These are phyloP conservation scores for Thuja plicata DNA, from an alignment of 83 land plant genomes.

Conservation along the genomic window DNA sequence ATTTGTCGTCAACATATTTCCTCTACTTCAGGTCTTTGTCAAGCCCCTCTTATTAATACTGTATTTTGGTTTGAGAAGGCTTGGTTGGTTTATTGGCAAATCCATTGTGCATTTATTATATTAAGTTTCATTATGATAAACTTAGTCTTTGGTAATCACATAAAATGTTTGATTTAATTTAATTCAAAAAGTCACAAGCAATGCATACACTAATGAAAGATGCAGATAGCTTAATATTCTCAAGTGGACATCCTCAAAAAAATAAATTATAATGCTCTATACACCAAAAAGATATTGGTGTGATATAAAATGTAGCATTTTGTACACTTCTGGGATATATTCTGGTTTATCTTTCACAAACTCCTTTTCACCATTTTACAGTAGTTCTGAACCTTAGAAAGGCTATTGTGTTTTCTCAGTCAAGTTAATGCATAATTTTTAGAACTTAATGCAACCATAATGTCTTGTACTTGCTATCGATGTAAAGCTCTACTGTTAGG, in stretches of 20 bases:
- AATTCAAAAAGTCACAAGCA: background rate
- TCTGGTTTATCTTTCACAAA: background rate
- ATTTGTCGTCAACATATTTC: slow-evolving; percentile 57
- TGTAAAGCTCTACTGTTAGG: background rate
- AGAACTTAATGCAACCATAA: background rate
- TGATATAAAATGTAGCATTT: background rate
- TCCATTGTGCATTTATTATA: background rate
- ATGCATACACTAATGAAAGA: background rate
- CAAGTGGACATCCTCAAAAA: background rate
- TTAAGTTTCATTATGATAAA: background rate
- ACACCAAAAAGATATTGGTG: background rate
- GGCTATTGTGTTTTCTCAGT: background rate
- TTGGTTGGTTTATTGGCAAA: background rate
- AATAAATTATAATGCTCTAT: background rate
- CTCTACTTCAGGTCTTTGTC: slow-evolving; percentile 59
- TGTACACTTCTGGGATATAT: background rate
- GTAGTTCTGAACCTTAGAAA: background rate
- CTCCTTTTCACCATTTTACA: background rate
- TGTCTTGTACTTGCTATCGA: background rate
- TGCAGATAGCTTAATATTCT: background rate
- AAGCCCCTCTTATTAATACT: background rate
- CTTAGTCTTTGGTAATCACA: background rate
- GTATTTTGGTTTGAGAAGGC: background rate
- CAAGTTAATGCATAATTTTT: background rate
- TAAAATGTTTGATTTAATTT: background rate